Conservation (phyloP, 192 early-diverging fungal genomes). For the Linnemannia zychae region DNA sequence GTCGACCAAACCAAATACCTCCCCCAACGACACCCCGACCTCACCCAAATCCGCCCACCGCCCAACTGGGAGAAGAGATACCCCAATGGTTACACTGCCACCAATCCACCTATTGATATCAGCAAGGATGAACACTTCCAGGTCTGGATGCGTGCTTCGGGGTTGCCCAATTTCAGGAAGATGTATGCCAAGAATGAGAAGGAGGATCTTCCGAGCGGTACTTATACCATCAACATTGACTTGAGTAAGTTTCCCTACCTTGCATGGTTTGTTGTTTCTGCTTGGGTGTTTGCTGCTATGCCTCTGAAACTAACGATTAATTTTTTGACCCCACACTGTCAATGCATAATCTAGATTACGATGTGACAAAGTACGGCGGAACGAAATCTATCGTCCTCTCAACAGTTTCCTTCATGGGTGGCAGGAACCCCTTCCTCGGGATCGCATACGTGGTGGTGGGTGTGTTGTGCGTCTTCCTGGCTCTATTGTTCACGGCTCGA, state of each 20-base stretch:
- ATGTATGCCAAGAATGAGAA: slow-evolving; percentile 86
- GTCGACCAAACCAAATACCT: slow-evolving; percentile 82
- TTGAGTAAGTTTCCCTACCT: slow-evolving; percentile 73
- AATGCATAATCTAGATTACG: slow-evolving; percentile 75
- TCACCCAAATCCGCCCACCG: slow-evolving; percentile 78
- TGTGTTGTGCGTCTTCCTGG: slow-evolving; percentile 89
- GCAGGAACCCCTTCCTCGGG: slow-evolving; percentile 96
- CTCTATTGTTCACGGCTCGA: slow-evolving; percentile 88
- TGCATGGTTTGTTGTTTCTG: neutral
- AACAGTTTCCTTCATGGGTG: slow-evolving; percentile 94
- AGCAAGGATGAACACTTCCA: slow-evolving; percentile 85
- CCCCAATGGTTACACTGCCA: slow-evolving; percentile 63
- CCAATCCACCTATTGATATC: slow-evolving; percentile 74
- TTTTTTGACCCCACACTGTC: neutral
- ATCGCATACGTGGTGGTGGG: slow-evolving; percentile 95
- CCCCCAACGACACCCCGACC: slow-evolving; percentile 62
- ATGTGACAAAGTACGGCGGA: slow-evolving; percentile 88
- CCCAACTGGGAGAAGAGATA: slow-evolving; percentile 84
- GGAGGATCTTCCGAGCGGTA: slow-evolving; percentile 72
- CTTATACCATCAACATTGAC: slow-evolving; percentile 80
- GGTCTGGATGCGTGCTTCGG: slow-evolving; percentile 99
- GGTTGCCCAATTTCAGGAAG: slow-evolving; percentile 96
- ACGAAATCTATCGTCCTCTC: slow-evolving; percentile 96
- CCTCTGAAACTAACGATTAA: neutral
- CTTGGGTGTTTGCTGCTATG: no score